Conservation (phyloP, 148 eudicot species). For the Rhododendron molle region DNA sequence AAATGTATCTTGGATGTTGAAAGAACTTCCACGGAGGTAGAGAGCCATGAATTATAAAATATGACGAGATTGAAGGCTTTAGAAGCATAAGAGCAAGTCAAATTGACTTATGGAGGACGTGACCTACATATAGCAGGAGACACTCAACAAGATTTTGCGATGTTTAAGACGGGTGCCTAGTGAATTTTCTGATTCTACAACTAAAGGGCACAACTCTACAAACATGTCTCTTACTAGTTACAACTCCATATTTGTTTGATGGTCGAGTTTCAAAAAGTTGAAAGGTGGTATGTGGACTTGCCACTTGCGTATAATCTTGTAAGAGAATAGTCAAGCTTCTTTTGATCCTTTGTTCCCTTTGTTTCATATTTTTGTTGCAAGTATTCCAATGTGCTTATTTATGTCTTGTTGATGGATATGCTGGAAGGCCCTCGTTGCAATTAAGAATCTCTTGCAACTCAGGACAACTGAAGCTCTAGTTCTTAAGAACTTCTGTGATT, state of each 20-base stretch:
- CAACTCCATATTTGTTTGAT: neutral
- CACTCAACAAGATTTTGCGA: neutral
- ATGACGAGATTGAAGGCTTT: neutral
- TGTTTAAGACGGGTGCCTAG: neutral
- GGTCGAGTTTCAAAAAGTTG: neutral
- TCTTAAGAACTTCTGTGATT: conserved; percentile 56
- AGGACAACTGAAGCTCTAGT: conserved; percentile 43
- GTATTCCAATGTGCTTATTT: conserved; percentile 1
- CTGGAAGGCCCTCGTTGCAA: conserved; percentile 63
- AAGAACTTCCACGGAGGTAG: neutral
- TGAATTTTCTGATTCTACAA: neutral
- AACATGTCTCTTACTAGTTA: neutral
- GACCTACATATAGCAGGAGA: neutral
- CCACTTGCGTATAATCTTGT: neutral
- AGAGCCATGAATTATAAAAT: neutral
- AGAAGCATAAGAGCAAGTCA: neutral
- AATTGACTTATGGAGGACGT: neutral
- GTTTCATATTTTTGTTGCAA: neutral
- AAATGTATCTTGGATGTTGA: neutral
- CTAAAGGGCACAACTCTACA: neutral
- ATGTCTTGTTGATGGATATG: conserved; percentile 6
- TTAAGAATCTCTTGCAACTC: conserved; percentile 63
- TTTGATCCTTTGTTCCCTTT: neutral
- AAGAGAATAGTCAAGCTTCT: neutral
- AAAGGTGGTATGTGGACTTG: conserved; percentile 3